Percentiles rank a stretch among this genome's conserved stretches.
These are phyloP conservation scores for Globisporangium alternatum DNA, from an alignment of 352 stramenopile species.

Conservation along the genomic window DNA sequence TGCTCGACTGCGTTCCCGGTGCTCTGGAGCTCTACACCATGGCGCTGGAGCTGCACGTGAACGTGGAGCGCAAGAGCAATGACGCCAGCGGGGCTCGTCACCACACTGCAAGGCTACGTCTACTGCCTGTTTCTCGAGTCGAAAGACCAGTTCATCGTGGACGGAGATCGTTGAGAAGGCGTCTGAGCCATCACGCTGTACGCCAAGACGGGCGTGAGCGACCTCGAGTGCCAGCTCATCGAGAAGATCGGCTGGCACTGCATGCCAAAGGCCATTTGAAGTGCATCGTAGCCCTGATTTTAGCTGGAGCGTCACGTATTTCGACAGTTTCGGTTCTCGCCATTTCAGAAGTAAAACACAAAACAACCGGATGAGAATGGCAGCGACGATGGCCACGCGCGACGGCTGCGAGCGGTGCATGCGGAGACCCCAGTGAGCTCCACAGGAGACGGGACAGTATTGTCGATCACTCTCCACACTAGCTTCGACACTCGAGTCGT, in stretches of 20 bases:
- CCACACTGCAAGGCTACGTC: slow-evolving; percentile 67
- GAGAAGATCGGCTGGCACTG: too few species aligned
- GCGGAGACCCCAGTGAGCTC: not conserved
- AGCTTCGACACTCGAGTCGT: not conserved
- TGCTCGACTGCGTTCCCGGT: slow-evolving; percentile 61
- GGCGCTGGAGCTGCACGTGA: slow-evolving; percentile 67
- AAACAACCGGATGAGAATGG: not conserved
- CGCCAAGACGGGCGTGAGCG: slow-evolving; percentile 49
- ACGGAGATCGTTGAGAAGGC: slow-evolving; percentile 78
- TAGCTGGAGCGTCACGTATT: too few species aligned
- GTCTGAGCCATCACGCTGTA: slow-evolving; percentile 73
- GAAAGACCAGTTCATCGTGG: slow-evolving; percentile 57
- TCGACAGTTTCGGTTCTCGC: too few species aligned
- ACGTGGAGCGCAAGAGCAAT: slow-evolving; percentile 70
- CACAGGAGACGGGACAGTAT: not conserved
- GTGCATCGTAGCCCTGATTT: too few species aligned
- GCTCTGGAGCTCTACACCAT: slow-evolving; percentile 68
- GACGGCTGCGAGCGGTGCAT: not conserved
- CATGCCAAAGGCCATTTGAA: too few species aligned
- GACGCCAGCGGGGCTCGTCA: slow-evolving; percentile 56
- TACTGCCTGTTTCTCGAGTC: slow-evolving; percentile 55
- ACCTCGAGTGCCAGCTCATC: slow-evolving; percentile 66
- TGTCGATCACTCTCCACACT: not conserved
- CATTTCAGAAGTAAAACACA: not conserved
- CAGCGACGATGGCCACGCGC: too few species aligned